These are phyloP conservation scores for Mucor piriformis DNA, from an alignment of 371 early-diverging fungal species.

Conservation along the genomic window DNA sequence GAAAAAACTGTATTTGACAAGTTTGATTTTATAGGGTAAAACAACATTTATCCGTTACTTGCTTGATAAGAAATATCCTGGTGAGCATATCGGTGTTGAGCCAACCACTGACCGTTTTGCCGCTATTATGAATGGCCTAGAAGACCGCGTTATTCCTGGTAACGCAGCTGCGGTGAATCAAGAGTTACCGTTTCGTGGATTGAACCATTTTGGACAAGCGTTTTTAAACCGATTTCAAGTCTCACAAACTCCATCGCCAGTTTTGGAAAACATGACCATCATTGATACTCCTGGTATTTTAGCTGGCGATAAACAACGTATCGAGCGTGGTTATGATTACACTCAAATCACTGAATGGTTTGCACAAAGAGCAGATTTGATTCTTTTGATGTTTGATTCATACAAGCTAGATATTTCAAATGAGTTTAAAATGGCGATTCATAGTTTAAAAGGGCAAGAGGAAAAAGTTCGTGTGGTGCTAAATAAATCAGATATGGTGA, in stretches of 20 bases:
- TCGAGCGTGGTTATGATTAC: constrained; percentile 84
- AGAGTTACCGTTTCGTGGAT: constrained; percentile 79
- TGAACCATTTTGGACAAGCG: constrained; percentile 78
- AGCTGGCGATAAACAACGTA: constrained; percentile 83
- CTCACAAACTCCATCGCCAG: constrained; percentile 74
- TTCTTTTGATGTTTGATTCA: constrained; percentile 85
- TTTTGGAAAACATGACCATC: constrained; percentile 80
- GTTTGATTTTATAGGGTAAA: constrained; percentile 60
- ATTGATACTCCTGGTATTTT: constrained; percentile 91
- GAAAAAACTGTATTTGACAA: background rate
- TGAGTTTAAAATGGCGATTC: constrained; percentile 86
- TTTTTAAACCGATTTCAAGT: constrained; percentile 86
- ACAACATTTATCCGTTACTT: constrained; percentile 85
- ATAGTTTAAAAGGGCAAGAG: constrained; percentile 78
- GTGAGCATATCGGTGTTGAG: constrained; percentile 88
- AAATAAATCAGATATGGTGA: constrained; percentile 89
- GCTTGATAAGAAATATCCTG: constrained; percentile 84
- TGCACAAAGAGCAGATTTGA: constrained; percentile 86
- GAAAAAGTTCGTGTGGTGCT: constrained; percentile 86
- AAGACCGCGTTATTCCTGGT: constrained; percentile 78
- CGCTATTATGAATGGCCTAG: constrained; percentile 79
- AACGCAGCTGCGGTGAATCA: constrained; percentile 87
- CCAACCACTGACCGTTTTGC: constrained; percentile 88
- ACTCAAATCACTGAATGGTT: constrained; percentile 85
- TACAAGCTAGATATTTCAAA: constrained; percentile 90